These are phyloP conservation scores for Scleroderma citrinum DNA, from an alignment of 768 basidiomycete species.

Conservation along the genomic window DNA sequence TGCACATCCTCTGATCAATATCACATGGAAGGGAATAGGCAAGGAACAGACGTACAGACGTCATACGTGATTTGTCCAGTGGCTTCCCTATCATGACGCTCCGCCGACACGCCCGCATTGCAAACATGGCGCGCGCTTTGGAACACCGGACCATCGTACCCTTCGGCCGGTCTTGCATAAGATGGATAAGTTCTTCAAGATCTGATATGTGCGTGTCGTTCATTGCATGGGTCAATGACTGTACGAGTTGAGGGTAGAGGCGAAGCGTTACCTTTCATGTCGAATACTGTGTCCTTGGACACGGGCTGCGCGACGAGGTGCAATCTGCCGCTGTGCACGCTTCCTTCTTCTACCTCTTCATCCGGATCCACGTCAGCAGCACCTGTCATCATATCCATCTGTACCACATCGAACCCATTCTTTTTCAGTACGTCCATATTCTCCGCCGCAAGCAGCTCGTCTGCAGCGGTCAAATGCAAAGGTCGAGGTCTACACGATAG, in stretches of 20 bases:
- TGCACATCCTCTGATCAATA: background rate
- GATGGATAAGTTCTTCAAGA: constrained; percentile 85
- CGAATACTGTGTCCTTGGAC: constrained; percentile 88
- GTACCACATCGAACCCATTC: constrained; percentile 86
- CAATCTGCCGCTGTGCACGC: constrained; percentile 33
- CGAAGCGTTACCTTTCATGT: constrained; percentile 64
- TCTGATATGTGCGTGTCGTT: constrained; percentile 41
- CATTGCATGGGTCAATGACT: background rate
- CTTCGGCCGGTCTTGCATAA: constrained; percentile 70
- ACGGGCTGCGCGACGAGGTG: constrained; percentile 78
- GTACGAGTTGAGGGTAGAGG: constrained; percentile 4
- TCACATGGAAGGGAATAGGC: background rate
- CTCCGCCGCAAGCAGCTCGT: constrained; percentile 83
- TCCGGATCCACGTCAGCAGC: constrained; percentile 18
- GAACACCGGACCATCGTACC: constrained; percentile 88
- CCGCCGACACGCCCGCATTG: constrained; percentile 90
- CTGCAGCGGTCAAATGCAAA: constrained; percentile 82
- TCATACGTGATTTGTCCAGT: constrained; percentile 75
- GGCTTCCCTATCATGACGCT: constrained; percentile 95
- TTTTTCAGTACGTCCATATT: constrained; percentile 74
- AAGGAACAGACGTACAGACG: constrained; percentile 38
- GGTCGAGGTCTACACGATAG: constrained; percentile 53
- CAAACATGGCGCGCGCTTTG: constrained; percentile 94
- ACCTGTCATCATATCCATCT: constrained; percentile 2
- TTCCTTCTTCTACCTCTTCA: constrained; percentile 16